phyloP scores from a whole-genome alignment of 139 green algal genomes.

The Choricystis sp. region DNA sequence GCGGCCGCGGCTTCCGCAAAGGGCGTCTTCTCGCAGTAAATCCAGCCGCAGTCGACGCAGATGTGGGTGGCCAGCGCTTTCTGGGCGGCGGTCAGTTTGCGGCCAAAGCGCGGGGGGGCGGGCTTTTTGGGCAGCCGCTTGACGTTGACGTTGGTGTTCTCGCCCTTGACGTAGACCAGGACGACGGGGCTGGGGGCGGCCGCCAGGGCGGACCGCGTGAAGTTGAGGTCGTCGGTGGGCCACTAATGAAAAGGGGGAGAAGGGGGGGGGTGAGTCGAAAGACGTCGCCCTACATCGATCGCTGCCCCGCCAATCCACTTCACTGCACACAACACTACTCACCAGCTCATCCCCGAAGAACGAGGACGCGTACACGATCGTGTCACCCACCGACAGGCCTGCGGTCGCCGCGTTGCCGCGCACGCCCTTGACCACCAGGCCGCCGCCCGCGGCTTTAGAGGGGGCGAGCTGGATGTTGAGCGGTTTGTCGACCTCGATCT shows the following conservation, averaged over 20 bases:
- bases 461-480: slow-evolving; percentile 40
- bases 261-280: too few relatives aligned
- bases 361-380: slow-evolving; percentile 63
- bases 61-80: slow-evolving; percentile 84
- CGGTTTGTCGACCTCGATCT: slow-evolving; percentile 83
- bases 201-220: slow-evolving; percentile 32
- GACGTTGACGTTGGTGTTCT: slow-evolving; percentile 73
- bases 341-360: slow-evolving; percentile 95
- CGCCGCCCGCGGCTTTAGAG: slow-evolving; percentile 35
- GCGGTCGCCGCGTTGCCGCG: slow-evolving; percentile 73
- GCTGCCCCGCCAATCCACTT: too few relatives aligned
- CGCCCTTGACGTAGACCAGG: slow-evolving; percentile 56
- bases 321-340: neutral
- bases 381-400: slow-evolving; percentile 37
- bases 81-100: slow-evolving; percentile 70
- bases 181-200: slow-evolving; percentile 50
- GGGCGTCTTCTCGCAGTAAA: slow-evolving; percentile 28
- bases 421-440: slow-evolving; percentile 53
- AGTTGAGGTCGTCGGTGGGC: slow-evolving; percentile 56
- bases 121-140: slow-evolving; percentile 86
- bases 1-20: slow-evolving; percentile 32
- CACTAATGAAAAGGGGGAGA: slow-evolving; percentile 1
- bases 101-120: slow-evolving; percentile 74
- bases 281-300: too few relatives aligned
- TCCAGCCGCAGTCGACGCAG: slow-evolving; percentile 75